Percentiles rank a stretch among this genome's conserved stretches.
Conservation (phyloP, 192 early-diverging fungal species). For the Coemansia sp. region DNA sequence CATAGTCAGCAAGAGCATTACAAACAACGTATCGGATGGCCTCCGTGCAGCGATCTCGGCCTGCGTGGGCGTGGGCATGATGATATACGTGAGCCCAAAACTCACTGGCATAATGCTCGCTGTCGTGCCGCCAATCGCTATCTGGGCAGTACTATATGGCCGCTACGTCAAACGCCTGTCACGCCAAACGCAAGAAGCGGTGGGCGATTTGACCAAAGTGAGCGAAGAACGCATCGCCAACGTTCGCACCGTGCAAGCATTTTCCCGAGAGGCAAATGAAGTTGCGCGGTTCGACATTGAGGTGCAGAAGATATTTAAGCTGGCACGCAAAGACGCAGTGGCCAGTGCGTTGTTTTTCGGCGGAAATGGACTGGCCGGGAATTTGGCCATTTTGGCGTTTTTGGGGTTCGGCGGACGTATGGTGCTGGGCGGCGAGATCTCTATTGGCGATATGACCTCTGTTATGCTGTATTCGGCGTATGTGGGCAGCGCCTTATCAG, state of each 20-base stretch:
- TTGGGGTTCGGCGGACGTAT: slow-evolving; percentile 65
- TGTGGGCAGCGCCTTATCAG: slow-evolving; percentile 58
- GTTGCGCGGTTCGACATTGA: slow-evolving; percentile 31
- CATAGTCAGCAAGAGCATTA: slow-evolving; percentile 73
- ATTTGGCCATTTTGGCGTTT: slow-evolving; percentile 63
- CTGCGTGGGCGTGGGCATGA: slow-evolving; percentile 62
- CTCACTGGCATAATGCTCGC: slow-evolving; percentile 70
- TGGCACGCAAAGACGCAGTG: slow-evolving; percentile 54
- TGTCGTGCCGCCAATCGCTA: slow-evolving; percentile 71
- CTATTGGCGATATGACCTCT: slow-evolving; percentile 67
- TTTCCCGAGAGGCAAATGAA: slow-evolving; percentile 46
- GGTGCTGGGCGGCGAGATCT: slow-evolving; percentile 60
- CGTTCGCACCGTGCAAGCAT: slow-evolving; percentile 57
- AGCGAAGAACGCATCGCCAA: slow-evolving; percentile 63
- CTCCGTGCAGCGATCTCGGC: slow-evolving; percentile 63
- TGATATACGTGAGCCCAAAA: slow-evolving; percentile 66
- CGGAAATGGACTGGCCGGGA: slow-evolving; percentile 62
- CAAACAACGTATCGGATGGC: slow-evolving; percentile 73
- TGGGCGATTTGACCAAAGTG: slow-evolving; percentile 67
- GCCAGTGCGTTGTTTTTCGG: slow-evolving; percentile 67
- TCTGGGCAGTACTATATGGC: slow-evolving; percentile 71
- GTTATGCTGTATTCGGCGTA: slow-evolving; percentile 71
- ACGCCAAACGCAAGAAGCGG: slow-evolving; percentile 62
- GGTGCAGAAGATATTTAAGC: slow-evolving; percentile 40
- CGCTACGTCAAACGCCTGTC: slow-evolving; percentile 63